These are phyloP conservation scores for Leccinum subspadiceum DNA, from an alignment of 1,284 basidiomycete genomes.

Conservation along the genomic window DNA sequence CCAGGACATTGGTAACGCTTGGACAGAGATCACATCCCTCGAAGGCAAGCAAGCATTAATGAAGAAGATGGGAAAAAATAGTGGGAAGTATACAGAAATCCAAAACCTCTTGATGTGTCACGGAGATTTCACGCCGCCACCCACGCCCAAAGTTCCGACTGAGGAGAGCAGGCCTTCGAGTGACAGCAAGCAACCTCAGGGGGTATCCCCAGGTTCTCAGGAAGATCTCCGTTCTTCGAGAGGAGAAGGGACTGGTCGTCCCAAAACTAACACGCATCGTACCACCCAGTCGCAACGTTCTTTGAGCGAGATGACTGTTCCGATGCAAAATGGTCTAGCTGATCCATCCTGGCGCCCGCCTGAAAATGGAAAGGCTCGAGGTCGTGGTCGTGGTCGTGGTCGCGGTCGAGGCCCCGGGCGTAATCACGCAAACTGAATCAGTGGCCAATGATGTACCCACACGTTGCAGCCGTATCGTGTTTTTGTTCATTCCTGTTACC, in stretches of 20 bases:
- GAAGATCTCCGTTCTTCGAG: constrained; percentile 1
- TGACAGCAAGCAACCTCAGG: background rate
- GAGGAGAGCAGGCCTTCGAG: constrained; percentile 12
- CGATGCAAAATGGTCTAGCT: background rate
- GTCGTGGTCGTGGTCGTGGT: constrained; percentile 35
- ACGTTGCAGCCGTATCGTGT: constrained; percentile 19
- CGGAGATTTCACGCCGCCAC: constrained; percentile 50
- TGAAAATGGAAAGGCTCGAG: constrained; percentile 34
- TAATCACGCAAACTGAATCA: constrained; percentile 14
- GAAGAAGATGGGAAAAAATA: constrained; percentile 27
- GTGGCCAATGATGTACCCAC: constrained; percentile 4
- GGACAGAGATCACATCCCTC: constrained; percentile 46
- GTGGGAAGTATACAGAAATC: constrained; percentile 50
- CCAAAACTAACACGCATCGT: background rate
- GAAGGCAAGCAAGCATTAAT: constrained; percentile 32
- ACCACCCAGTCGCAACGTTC: constrained; percentile 1
- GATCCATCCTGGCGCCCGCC: constrained; percentile 9
- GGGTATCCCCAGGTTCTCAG: background rate
- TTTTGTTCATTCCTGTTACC: constrained; percentile 21
- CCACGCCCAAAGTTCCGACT: constrained; percentile 35
- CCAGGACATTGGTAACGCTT: constrained; percentile 48
- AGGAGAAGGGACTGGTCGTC: constrained; percentile 15
- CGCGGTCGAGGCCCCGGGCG: constrained; percentile 28
- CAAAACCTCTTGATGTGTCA: constrained; percentile 52
- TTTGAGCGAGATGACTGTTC: background rate